Conservation (phyloP, 2,329 filamentous ascomycete species). For the Cladosporium halotolerans region DNA sequence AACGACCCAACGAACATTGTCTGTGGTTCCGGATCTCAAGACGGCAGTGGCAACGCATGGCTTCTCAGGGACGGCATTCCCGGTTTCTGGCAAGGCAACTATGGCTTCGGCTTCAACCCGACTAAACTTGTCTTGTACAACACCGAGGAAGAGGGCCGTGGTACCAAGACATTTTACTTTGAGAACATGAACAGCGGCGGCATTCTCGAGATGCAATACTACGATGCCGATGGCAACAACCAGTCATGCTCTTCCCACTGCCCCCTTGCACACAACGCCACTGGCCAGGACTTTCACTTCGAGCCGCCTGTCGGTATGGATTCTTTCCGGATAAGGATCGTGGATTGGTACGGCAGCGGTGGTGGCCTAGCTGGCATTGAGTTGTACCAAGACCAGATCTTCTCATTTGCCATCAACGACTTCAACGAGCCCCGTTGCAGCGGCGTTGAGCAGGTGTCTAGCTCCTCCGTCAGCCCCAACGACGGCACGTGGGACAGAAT, state of each 20-base stretch:
- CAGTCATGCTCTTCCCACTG: conserved; percentile 74
- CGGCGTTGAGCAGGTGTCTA: conserved; percentile 55
- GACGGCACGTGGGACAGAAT: conserved; percentile 65
- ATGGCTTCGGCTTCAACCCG: conserved; percentile 77
- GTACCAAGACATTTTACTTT: conserved; percentile 78
- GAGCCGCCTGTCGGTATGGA: conserved; percentile 86
- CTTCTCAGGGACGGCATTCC: conserved; percentile 66
- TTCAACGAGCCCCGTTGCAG: conserved; percentile 87
- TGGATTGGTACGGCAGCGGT: conserved; percentile 77
- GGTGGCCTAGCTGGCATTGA: conserved; percentile 82
- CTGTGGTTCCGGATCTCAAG: conserved; percentile 64
- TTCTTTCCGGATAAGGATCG: conserved; percentile 76
- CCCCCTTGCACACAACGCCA: conserved; percentile 65
- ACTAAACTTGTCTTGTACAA: conserved; percentile 86
- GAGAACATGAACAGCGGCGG: conserved; percentile 79
- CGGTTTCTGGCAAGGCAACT: conserved; percentile 78
- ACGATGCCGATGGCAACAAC: conserved; percentile 64
- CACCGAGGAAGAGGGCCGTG: conserved; percentile 73
- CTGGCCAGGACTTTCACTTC: conserved; percentile 85
- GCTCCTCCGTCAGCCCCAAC: conserved; percentile 53
- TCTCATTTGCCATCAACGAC: conserved; percentile 70
- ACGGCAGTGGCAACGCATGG: conserved; percentile 74
- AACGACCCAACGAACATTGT: conserved; percentile 73
- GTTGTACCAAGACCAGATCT: conserved; percentile 66
- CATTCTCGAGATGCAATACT: conserved; percentile 94